These are phyloP conservation scores for Castanospermum australe DNA, from an alignment of 306 rosid species.

Conservation along the genomic window DNA sequence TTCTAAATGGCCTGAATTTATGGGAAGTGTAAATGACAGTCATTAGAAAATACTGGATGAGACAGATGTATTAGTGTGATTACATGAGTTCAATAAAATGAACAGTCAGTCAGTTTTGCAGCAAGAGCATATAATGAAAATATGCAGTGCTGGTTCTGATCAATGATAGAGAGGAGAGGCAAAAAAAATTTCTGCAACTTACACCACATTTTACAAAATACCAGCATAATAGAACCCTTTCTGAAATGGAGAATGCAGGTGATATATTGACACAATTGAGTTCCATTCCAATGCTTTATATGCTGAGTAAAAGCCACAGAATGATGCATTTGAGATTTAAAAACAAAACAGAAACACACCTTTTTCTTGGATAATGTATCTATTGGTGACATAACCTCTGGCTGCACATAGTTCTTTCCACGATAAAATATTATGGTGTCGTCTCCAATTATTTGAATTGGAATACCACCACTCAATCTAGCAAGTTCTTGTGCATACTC, in stretches of 20 bases:
- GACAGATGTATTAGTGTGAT: neutral
- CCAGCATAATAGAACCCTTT: neutral
- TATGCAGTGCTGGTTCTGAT: neutral
- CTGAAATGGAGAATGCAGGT: constrained; percentile 7
- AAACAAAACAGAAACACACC: constrained; percentile 46
- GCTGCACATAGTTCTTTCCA: constrained; percentile 80
- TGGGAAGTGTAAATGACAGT: neutral
- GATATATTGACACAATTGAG: neutral
- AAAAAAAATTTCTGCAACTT: neutral
- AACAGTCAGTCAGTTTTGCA: neutral
- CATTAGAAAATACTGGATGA: neutral
- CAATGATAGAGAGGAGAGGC: neutral
- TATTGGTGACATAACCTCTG: constrained; percentile 82
- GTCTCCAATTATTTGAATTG: constrained; percentile 77
- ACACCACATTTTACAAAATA: neutral
- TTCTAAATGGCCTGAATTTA: neutral
- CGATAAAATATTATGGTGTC: constrained; percentile 84
- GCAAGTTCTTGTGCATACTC: constrained; percentile 88
- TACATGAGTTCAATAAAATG: neutral
- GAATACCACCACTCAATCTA: constrained; percentile 87
- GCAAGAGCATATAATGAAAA: neutral
- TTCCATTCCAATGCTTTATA: neutral
- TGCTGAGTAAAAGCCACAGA: neutral
- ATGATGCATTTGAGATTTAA: constrained; percentile 12
- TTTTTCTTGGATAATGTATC: constrained; percentile 89